Evolutionary conservation across 257 asterid species (phyloP).

Genomic region (Hygrophila difformis): DNA sequence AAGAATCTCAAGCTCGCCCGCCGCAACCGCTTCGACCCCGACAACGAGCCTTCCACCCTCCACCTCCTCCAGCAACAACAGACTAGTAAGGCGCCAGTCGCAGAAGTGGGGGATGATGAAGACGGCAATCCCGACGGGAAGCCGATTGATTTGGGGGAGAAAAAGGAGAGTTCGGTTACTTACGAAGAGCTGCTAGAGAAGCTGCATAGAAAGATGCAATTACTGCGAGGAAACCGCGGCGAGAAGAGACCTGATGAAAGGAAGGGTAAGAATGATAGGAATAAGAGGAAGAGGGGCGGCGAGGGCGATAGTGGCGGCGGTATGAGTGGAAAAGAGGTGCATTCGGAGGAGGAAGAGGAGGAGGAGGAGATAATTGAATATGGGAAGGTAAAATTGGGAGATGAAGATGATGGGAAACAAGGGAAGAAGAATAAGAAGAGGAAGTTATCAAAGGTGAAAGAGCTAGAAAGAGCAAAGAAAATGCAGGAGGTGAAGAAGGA

Average conservation of each 20-base stretch:
- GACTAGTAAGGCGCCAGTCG: neutral
- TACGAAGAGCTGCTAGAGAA: constrained; percentile 61
- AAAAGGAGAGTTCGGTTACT: constrained; percentile 41
- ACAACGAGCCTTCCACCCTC: constrained; percentile 41
- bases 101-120: constrained; percentile 24
- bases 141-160: constrained; percentile 18
- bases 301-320: constrained; percentile 26
- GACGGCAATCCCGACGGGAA: constrained; percentile 13
- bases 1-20: constrained; percentile 58
- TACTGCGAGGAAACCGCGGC: constrained; percentile 65
- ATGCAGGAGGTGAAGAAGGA: constrained; percentile 56
- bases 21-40: constrained; percentile 82
- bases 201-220: constrained; percentile 54
- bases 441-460: constrained; percentile 49
- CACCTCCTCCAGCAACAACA: constrained; percentile 40
- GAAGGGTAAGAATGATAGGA: constrained; percentile 27
- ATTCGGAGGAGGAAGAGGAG: constrained; percentile 20
- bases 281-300: constrained; percentile 37
- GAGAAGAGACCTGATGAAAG: constrained; percentile 24
- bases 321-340: constrained; percentile 22
- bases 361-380: constrained; percentile 55
- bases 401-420: constrained; percentile 32
- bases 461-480: constrained; percentile 52
- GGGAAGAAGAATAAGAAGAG: constrained; percentile 46
- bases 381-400: constrained; percentile 69